These are phyloP conservation scores for Trichophyton benhamiae DNA, from an alignment of 2,329 filamentous ascomycete genomes.

Conservation along the genomic window DNA sequence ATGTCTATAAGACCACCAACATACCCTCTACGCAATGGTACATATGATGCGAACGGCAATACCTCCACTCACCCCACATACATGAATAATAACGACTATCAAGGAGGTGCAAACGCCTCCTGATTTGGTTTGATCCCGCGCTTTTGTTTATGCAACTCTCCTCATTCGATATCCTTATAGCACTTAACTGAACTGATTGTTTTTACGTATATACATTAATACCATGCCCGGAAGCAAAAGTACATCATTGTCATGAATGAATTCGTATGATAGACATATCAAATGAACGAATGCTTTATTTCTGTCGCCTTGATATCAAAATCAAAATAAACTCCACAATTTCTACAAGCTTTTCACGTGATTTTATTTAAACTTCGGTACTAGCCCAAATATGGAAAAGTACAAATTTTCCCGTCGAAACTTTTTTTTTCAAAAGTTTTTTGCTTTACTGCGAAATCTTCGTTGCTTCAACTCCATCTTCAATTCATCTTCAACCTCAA, in stretches of 20 bases:
- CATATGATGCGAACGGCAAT: background rate
- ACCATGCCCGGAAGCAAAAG: background rate
- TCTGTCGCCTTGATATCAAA: background rate
- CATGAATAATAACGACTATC: background rate
- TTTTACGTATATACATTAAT: background rate
- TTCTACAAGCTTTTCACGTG: background rate
- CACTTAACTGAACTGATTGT: background rate
- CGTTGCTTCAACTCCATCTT: background rate
- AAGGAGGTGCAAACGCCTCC: background rate
- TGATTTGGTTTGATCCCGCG: background rate
- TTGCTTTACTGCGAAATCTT: background rate
- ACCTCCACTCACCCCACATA: background rate
- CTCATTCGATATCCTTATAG: background rate
- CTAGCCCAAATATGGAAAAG: background rate
- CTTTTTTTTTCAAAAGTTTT: background rate
- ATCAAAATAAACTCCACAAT: background rate
- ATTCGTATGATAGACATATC: background rate
- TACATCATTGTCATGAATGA: background rate
- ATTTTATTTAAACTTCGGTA: background rate
- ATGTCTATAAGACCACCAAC: background rate
- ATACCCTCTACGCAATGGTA: background rate
- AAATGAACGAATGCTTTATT: background rate
- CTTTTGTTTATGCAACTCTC: background rate
- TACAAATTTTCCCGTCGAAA: background rate
- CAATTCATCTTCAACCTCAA: background rate